Evolutionary conservation across 2,329 filamentous ascomycete species (phyloP).

Genomic region (Erysiphe pulchra): DNA sequence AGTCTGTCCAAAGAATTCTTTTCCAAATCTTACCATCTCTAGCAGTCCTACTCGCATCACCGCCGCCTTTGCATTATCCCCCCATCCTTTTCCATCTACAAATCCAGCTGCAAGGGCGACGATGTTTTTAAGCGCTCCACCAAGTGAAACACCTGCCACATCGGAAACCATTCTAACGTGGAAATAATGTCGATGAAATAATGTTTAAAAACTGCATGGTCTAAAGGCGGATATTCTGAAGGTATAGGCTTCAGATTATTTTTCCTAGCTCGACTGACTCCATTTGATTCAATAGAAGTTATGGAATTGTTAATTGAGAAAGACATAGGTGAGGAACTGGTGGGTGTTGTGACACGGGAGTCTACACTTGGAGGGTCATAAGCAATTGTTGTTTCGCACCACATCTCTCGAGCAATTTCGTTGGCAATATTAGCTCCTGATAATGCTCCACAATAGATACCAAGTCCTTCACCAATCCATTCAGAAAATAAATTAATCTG

Average conservation of each 20-base stretch:
- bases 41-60: conserved; percentile 89
- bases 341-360: conserved; percentile 44
- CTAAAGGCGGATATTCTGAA: conserved; percentile 58
- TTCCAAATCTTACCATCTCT: conserved; percentile 91
- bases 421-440: conserved; percentile 90
- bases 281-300: conserved; percentile 34
- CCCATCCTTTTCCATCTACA: conserved; percentile 87
- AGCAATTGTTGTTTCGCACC: conserved; percentile 87
- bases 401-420: conserved; percentile 88
- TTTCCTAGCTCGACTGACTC: conserved; percentile 38
- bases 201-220: conserved; percentile 57
- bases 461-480: conserved; percentile 70
- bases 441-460: conserved; percentile 89
- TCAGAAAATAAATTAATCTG: conserved; percentile 82
- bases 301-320: conserved; percentile 25
- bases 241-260: conserved; percentile 53
- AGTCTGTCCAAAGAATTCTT: conserved; percentile 70
- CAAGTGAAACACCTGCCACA: conserved; percentile 87
- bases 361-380: conserved; percentile 85
- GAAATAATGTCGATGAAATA: conserved; percentile 95
- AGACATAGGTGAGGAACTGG: conserved; percentile 22
- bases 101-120: conserved; percentile 86
- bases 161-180: conserved; percentile 84
- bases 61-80: conserved; percentile 95
- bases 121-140: conserved; percentile 90